Evolutionary conservation across 2,329 filamentous ascomycete species (phyloP).

Genomic region (Whalleya microplaca): DNA sequence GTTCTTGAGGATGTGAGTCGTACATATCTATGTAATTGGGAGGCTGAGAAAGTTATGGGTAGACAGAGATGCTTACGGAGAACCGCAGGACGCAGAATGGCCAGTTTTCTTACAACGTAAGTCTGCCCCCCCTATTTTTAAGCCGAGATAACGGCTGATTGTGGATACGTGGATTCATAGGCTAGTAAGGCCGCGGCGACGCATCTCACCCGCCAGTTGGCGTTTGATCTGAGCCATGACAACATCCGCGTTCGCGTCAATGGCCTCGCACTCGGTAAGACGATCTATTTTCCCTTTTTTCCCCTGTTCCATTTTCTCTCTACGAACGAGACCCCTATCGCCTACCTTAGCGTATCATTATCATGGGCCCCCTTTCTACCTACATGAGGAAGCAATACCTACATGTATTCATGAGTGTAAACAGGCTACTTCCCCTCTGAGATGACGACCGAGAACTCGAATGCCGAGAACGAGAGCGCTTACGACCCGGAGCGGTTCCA

Average conservation of each 20-base stretch:
- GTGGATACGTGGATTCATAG: conserved; percentile 14
- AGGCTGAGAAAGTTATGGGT: too few relatives aligned
- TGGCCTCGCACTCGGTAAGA: conserved; percentile 31
- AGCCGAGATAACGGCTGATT: background rate
- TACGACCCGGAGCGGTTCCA: conserved; percentile 20
- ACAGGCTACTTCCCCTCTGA: conserved; percentile 37
- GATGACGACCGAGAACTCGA: conserved; percentile 29
- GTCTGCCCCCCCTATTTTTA: too few relatives aligned
- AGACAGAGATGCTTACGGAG: background rate
- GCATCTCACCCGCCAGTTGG: conserved; percentile 35
- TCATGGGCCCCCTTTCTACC: too few relatives aligned
- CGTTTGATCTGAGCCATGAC: conserved; percentile 33
- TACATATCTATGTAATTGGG: too few relatives aligned
- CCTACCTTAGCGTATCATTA: too few relatives aligned
- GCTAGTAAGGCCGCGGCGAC: conserved; percentile 30
- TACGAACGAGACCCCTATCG: too few relatives aligned
- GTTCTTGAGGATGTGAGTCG: conserved; percentile 48
- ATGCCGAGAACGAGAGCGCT: conserved; percentile 29
- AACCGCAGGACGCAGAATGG: conserved; percentile 25
- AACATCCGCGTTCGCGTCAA: conserved; percentile 37
- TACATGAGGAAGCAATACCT: background rate
- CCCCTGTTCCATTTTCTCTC: too few relatives aligned
- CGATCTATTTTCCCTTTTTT: background rate
- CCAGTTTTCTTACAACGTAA: conserved; percentile 35
- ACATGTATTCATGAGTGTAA: background rate